phyloP scores from a whole-genome alignment of 2,329 filamentous ascomycete genomes.

The Pestalotiopsis sp. region DNA sequence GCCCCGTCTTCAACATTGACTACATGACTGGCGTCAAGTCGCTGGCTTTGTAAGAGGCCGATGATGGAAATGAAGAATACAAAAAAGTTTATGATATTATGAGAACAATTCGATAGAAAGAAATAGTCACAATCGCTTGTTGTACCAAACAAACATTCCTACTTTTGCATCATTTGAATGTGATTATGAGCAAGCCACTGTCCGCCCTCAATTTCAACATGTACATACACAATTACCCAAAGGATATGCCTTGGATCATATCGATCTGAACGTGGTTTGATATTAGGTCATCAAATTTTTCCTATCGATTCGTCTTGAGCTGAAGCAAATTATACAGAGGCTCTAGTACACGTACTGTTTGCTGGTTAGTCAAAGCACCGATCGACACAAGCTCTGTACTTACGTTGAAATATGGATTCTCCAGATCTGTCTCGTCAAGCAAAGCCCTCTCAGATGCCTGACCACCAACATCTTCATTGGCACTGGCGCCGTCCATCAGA shows the following conservation, averaged over 20 bases:
- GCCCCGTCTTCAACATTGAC: conserved; percentile 49
- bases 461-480: background rate
- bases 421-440: conserved; percentile 42
- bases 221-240: no score
- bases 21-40: conserved; percentile 44
- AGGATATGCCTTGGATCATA: no score
- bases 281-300: no score
- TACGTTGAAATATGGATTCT: conserved; percentile 45
- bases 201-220: no score
- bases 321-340: no score
- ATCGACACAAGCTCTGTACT: conserved; percentile 19
- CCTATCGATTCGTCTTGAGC: no score
- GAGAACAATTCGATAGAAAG: background rate
- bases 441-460: conserved; percentile 40
- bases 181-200: no score
- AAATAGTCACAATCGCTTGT: no score
- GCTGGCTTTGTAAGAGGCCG: conserved; percentile 15
- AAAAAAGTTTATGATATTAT: background rate
- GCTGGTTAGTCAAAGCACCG: background rate
- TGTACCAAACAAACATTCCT: no score
- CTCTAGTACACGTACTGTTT: conserved; percentile 1
- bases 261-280: no score
- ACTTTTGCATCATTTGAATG: no score
- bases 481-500: background rate
- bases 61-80: background rate